Evolutionary conservation across 2,329 filamentous ascomycete genomes (phyloP).

Genomic region (Cladophialophora yegresii): DNA sequence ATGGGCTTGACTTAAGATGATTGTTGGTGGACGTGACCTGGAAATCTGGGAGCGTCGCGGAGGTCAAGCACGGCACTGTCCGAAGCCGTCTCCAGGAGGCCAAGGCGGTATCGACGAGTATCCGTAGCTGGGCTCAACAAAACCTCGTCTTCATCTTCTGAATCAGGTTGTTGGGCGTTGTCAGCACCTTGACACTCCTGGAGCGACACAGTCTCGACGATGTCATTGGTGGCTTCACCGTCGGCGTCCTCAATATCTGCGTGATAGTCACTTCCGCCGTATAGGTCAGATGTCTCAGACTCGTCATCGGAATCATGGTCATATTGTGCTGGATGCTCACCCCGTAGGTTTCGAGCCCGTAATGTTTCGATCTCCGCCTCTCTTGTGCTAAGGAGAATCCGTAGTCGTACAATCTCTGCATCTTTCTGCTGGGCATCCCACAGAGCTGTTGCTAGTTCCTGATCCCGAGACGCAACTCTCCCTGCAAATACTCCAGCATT

Average conservation of each 20-base stretch:
- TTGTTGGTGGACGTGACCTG: not conserved
- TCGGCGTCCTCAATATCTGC: not conserved
- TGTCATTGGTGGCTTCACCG: not conserved
- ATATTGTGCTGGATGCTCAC: not conserved
- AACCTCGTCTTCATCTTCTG: not conserved
- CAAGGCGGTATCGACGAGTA: not conserved
- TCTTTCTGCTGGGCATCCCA: not conserved
- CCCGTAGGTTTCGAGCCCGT: not conserved
- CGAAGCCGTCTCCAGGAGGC: not conserved
- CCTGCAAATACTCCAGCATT: not conserved
- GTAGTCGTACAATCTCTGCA: not conserved
- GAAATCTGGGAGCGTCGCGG: not conserved
- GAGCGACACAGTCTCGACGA: not conserved
- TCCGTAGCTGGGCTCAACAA: not conserved
- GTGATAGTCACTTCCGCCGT: not conserved
- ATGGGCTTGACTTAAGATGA: not conserved
- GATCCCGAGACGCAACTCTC: not conserved
- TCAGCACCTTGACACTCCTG: not conserved
- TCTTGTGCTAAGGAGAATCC: not conserved
- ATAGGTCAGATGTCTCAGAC: not conserved
- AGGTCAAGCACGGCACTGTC: not conserved
- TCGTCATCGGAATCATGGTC: not conserved
- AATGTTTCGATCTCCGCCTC: not conserved
- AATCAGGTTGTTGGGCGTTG: too few relatives aligned
- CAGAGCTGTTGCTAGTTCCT: not conserved